Base-by-base conservation (phyloP, 2,329 filamentous ascomycete species). In the Reticulascus tulasneorum region DNA sequence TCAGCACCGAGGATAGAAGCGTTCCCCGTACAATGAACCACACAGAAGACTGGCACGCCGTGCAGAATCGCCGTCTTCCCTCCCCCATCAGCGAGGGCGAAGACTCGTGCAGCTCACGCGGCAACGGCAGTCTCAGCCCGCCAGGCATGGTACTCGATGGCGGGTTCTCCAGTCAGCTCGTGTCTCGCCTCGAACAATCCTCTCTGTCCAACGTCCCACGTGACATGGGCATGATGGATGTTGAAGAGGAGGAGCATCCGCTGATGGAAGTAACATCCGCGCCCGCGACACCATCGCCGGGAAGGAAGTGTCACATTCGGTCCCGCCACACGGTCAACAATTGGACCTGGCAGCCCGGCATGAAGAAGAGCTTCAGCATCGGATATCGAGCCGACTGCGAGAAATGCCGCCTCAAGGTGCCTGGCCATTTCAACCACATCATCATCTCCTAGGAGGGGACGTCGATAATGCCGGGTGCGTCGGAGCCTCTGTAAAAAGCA, bases 401-500 rank as follows among this genome's bases (percentile, higher is more conserved):
- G 43, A 88, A 88, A 59, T 90, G 85, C 60, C 74, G 73, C 28
- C 70, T 76, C 54, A 84, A 81, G 54, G 82, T 87, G 7, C 84
- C 85, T 0, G 85, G 85, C 2, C 85, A 90, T 55, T 89, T 87
- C 54, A 88, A 84, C 52, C 85, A 90, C 59, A 86, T 89, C 41
- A 79, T 87, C 45, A 72, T 80, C 50, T 77, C 75, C 30, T 79
- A 77, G 67, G 45, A 51, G 18, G 51, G 54, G n/a, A n/a, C n/a
- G n/a, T n/a, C n/a, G n/a, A n/a, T n/a, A n/a, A n/a, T n/a, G n/a
- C n/a, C n/a, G n/a, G n/a, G n/a, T n/a, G n/a, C n/a, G n/a, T n/a
- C n/a, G n/a, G n/a, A n/a, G n/a, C n/a, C n/a, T n/a, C n/a, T n/a
- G n/a, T n/a, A n/a, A n/a, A n/a, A n/a, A n/a, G n/a, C n/a, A n/a